These are phyloP conservation scores for Lactarius psammicola DNA, from an alignment of 768 basidiomycete species.

Conservation along the genomic window DNA sequence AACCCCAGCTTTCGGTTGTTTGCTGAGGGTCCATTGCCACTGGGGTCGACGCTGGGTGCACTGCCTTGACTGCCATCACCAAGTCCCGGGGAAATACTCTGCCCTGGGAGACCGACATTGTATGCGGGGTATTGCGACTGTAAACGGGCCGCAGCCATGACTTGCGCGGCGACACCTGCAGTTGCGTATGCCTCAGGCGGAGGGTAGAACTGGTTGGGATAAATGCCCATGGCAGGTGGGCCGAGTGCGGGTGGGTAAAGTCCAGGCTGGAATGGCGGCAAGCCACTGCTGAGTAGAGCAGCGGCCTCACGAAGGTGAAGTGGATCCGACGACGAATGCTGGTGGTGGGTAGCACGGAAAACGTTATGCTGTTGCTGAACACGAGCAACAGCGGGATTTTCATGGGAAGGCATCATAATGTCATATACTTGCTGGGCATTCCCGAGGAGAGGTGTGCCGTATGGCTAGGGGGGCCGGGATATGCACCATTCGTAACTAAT, in stretches of 20 bases:
- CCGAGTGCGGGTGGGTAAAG: conserved; percentile 55
- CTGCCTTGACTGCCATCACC: conserved; percentile 31
- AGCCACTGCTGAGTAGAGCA: conserved; percentile 55
- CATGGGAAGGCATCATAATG: conserved; percentile 56
- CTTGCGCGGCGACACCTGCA: conserved; percentile 52
- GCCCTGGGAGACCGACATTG: conserved; percentile 31
- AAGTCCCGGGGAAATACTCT: conserved; percentile 18
- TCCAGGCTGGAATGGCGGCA: conserved; percentile 55
- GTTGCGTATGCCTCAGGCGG: conserved; percentile 56
- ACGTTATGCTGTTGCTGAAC: conserved; percentile 77
- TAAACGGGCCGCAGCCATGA: conserved; percentile 55
- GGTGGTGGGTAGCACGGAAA: conserved; percentile 72
- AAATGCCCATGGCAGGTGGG: conserved; percentile 52
- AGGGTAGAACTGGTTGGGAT: conserved; percentile 68
- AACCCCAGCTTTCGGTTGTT: conserved; percentile 89
- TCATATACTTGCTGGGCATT: conserved; percentile 78
- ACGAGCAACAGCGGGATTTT: conserved; percentile 64
- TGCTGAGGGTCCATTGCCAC: conserved; percentile 70
- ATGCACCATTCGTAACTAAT: conserved; percentile 46
- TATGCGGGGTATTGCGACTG: conserved; percentile 62
- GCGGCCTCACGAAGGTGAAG: conserved; percentile 72
- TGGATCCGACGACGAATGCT: conserved; percentile 82
- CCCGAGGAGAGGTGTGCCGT: conserved; percentile 70
- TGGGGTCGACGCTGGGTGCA: conserved; percentile 33
- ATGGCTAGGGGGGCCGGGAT: conserved; percentile 47